A percentile compares a stretch with the other conserved stretches of the same genome.
Conservation (phyloP, 768 basidiomycete species). For the Russula ochroleuca region DNA sequence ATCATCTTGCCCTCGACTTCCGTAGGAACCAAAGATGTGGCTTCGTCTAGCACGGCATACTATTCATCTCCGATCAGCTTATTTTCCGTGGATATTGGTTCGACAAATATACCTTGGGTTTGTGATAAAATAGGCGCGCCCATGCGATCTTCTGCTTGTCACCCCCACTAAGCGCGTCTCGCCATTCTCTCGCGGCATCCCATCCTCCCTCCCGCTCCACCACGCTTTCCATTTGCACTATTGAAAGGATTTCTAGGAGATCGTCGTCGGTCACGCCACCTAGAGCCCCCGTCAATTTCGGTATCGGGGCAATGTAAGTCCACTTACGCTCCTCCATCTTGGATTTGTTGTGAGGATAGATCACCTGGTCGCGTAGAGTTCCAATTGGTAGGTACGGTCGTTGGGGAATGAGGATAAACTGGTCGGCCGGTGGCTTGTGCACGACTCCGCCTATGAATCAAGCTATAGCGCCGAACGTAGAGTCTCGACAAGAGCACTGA, state of each 20-base stretch:
- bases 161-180: constrained; percentile 87
- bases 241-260: constrained; percentile 62
- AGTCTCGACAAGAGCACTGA: constrained; percentile 12
- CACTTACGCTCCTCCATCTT: constrained; percentile 69
- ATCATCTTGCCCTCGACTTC: constrained; percentile 95
- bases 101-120: constrained; percentile 63
- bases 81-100: neutral
- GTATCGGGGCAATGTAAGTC: neutral
- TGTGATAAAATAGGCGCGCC: constrained; percentile 94
- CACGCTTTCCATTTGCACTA: constrained; percentile 80
- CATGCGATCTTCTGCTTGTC: constrained; percentile 98
- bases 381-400: constrained; percentile 92
- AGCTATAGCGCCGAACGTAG: neutral
- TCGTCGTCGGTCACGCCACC: constrained; percentile 73
- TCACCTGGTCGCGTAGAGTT: constrained; percentile 92
- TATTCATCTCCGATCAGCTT: constrained; percentile 34
- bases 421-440: constrained; percentile 78
- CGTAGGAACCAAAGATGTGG: constrained; percentile 88
- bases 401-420: constrained; percentile 95
- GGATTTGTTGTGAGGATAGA: constrained; percentile 81
- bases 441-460: constrained; percentile 57
- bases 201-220: constrained; percentile 97
- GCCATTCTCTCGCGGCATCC: constrained; percentile 87
- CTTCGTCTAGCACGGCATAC: constrained; percentile 97
- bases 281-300: constrained; percentile 29